phyloP scores from a whole-genome alignment of 352 stramenopile species.

The Phytophthora crassamura region DNA sequence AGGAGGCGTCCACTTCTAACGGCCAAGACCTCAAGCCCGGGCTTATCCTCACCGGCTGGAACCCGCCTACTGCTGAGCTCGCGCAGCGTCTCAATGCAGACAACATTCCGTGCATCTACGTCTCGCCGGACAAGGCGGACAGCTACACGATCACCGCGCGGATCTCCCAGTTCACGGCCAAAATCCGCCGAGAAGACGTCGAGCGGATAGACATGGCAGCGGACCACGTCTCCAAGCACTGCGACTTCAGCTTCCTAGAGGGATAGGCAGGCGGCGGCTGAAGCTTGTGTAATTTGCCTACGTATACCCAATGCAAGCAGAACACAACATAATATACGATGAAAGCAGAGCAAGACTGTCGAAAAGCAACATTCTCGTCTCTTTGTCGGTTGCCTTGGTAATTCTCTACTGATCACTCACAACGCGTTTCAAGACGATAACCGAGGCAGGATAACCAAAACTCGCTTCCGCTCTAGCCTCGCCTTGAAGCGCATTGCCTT shows the following conservation, averaged over 20 bases:
- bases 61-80: slow-evolving; percentile 73
- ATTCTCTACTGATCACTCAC: slow-evolving; percentile 38
- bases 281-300: slow-evolving; percentile 18
- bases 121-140: slow-evolving; percentile 81
- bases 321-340: slow-evolving; percentile 25
- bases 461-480: not conserved
- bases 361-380: slow-evolving; percentile 28
- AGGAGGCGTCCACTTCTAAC: slow-evolving; percentile 69
- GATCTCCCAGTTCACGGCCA: slow-evolving; percentile 84
- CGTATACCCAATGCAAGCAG: not conserved
- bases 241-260: slow-evolving; percentile 81
- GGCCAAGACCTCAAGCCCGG: slow-evolving; percentile 77
- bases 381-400: slow-evolving; percentile 25
- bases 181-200: slow-evolving; percentile 79
- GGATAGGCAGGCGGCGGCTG: slow-evolving; percentile 26
- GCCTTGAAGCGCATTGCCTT: slow-evolving; percentile 9
- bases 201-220: slow-evolving; percentile 79
- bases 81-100: slow-evolving; percentile 73
- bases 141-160: slow-evolving; percentile 88
- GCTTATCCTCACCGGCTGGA: slow-evolving; percentile 87
- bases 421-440: slow-evolving; percentile 3
- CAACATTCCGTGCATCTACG: slow-evolving; percentile 90
- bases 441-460: slow-evolving; percentile 2
- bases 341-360: slow-evolving; percentile 7
- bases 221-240: slow-evolving; percentile 83